Evolutionary conservation across 1,284 basidiomycete species (phyloP), one percentile per base, ranked within the genome.

Genomic region (Heterobasidion annosum): DNA sequence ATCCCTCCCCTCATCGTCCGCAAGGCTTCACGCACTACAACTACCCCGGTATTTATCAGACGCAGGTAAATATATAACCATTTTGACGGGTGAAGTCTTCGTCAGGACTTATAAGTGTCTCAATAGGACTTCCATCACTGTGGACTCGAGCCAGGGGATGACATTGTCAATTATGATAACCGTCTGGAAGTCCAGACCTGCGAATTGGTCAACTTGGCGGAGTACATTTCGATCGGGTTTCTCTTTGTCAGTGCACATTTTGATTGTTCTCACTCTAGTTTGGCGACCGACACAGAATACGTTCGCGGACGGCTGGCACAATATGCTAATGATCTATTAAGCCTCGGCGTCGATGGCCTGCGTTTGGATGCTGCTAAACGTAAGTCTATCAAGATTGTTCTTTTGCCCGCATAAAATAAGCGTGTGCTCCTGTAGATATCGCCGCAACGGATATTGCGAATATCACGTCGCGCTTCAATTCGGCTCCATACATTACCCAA

Each of bases 281-380:
- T 18, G n/a, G 80, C 75, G 0, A 88, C 84, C 0, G 80, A 83
- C 2, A 82, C 81, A 0, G 76, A 78, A 54, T 77, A 81, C 56
- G 82, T 86, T 18, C 74, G 78, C 34, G 64, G 63, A 0, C 65
- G 72, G 8, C 73, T 86, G 1, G 82, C 81, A 0, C 59, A 68
- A 15, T 85, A 85, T 63, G 79, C 63, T 2, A 83, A 85, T 58
- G 81, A 86, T 53, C 65, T 86, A 2, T 57, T 85, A 32, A 79
- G 78, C 1, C 69, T 87, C 10, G 84, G 83, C 1, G 75, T 81
- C 1, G 81, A 82, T 61, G 85, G 85, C 0, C 67, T 88, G 43
- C 74, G 84, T 0, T 66, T 87, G 40, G 85, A 88, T 64, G 83
- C 85, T 8, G 75, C 83, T 0, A 87, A 86, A 67, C 76, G 83